Evolutionary conservation across 495 filamentous ascomycete genomes (phyloP).

Genomic region (Penicillium paxilli): DNA sequence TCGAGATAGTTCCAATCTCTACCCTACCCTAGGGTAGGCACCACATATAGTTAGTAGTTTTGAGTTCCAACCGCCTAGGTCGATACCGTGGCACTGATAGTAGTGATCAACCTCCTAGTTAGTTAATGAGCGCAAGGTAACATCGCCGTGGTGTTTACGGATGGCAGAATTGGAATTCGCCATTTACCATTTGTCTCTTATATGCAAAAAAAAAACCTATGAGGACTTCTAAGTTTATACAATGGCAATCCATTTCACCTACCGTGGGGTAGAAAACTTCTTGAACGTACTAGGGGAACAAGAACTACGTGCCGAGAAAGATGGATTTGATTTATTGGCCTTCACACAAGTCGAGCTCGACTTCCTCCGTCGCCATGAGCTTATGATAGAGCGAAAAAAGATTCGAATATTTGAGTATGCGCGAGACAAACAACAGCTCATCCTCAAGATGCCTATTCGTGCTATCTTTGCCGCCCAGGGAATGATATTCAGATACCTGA

Average conservation of each 20-base stretch:
- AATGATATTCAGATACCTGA: constrained; percentile 4
- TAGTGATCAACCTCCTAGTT: too few relatives aligned
- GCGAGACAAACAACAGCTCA: constrained; percentile 5
- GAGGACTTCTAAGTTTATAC: neutral
- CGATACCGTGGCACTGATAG: too few relatives aligned
- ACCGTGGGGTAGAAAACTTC: neutral
- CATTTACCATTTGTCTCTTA: neutral
- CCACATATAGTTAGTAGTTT: too few relatives aligned
- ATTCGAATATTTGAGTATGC: constrained; percentile 7
- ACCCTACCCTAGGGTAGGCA: too few relatives aligned
- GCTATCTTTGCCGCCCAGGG: constrained; percentile 3
- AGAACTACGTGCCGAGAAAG: neutral
- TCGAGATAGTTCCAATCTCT: too few relatives aligned
- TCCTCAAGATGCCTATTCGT: constrained; percentile 4
- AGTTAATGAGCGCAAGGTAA: constrained; percentile 3
- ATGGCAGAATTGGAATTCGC: neutral
- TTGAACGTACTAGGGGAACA: constrained; percentile 1
- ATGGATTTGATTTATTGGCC: neutral
- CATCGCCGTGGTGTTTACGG: neutral
- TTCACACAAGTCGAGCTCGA: constrained; percentile 1
- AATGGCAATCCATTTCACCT: constrained; percentile 2
- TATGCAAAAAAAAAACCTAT: neutral
- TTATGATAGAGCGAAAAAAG: constrained; percentile 4
- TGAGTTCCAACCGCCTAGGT: too few relatives aligned
- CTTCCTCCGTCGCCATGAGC: constrained; percentile 3